phyloP scores from a whole-genome alignment of 2,329 filamentous ascomycete species.

The Alternaria atra region DNA sequence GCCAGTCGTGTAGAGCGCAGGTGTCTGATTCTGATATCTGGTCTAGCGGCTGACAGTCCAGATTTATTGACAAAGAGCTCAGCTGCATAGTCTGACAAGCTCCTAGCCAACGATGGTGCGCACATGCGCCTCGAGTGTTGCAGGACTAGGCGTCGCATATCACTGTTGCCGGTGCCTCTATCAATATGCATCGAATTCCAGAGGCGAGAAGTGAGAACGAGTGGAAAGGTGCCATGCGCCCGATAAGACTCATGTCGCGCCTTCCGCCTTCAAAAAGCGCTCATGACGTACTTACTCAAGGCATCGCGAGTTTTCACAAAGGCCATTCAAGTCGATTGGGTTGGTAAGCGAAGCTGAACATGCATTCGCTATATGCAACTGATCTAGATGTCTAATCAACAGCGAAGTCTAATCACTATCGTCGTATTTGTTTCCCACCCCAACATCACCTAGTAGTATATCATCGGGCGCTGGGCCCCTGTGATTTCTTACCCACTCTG shows the following conservation, averaged over 20 bases:
- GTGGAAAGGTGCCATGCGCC: background rate
- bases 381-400: background rate
- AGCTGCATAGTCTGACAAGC: background rate
- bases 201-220: background rate
- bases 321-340: background rate
- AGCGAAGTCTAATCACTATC: constrained; percentile 57
- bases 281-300: background rate
- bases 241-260: background rate
- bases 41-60: background rate
- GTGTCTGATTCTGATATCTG: background rate
- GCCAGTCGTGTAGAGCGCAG: background rate
- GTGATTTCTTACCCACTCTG: constrained; percentile 77
- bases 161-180: background rate
- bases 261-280: background rate
- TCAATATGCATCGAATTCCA: background rate
- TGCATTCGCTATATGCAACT: background rate
- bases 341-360: background rate
- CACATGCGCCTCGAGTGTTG: background rate
- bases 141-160: background rate
- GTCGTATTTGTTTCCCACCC: constrained; percentile 68
- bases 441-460: constrained; percentile 74
- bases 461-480: constrained; percentile 69
- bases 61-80: background rate
- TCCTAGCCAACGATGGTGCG: background rate
- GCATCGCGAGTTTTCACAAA: background rate